Base-by-base conservation (phyloP, 1,284 basidiomycete genomes). In the Kwoniella shivajii region DNA sequence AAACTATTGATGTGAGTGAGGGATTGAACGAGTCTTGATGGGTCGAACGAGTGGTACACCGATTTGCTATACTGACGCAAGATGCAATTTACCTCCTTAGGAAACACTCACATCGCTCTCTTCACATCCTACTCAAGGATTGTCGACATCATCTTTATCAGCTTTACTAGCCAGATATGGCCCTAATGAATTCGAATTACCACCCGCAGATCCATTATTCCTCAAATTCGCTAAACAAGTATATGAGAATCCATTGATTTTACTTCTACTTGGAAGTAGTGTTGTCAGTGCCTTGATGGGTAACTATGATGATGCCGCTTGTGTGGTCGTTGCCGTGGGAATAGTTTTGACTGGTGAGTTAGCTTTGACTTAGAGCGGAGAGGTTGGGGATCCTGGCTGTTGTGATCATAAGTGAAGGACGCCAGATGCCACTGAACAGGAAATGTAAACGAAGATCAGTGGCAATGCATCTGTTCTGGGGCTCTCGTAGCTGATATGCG, bases 101-200 rank as follows among this genome's bases (percentile, higher is more conserved):
- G 67, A 75, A 60, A 76, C 76, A 0, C 44, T 76, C 26, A 20
- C 45, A 13, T 56, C 59, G 10, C 82, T 88, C 67, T 87, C 86
- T 63, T 87, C 89, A 1, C 85, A 86, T 3, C 69, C 81, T 6
- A 78, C 80, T 0, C 74, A 79, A 29, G 92, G 92, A 14, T 81
- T 96, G 1, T 73, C 85, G 0, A 80, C 83, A 16, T 76, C 83
- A n/a, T 81, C 85, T 39, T 82, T 95, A 20, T 80, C 85, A 1
- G 79, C 82, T n/a, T 81, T 94, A 20, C 83, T 87, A 31, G 82
- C 82, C 27, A 81, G 81, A 4, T 85, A 90, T 63, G 92, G 92
- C 2, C 91, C 91, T 73, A 98, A 98, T 79, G 94, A 98, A 77
- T 97, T 98, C 71, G 85, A 89, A 2, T 90, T 96, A n/a, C 84